These are phyloP conservation scores for Crithidia fasciculata DNA, from an alignment of 208 protist species.

Conservation along the genomic window DNA sequence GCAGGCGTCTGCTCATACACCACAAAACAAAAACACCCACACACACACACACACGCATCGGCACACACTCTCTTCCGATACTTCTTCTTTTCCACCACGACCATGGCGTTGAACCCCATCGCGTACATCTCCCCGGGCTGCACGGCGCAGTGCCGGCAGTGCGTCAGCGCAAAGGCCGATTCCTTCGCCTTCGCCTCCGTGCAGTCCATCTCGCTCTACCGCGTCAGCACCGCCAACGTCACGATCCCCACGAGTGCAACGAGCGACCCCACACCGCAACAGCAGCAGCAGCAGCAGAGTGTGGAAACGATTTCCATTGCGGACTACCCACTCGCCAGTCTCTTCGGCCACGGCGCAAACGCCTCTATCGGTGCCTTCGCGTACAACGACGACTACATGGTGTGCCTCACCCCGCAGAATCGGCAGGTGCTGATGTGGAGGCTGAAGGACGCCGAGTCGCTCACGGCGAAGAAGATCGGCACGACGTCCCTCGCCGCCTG, in stretches of 20 bases:
- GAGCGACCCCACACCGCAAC: conserved; percentile 21
- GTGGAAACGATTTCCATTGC: conserved; percentile 29
- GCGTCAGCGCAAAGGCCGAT: conserved; percentile 56
- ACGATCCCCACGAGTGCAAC: conserved; percentile 22
- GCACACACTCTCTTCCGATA: neutral
- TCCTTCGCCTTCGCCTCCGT: conserved; percentile 68
- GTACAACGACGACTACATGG: conserved; percentile 86
- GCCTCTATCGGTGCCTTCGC: conserved; percentile 67
- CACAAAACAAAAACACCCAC: too few species aligned
- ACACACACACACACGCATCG: neutral
- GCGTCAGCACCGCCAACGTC: conserved; percentile 33
- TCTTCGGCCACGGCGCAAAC: conserved; percentile 61
- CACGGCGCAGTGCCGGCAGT: conserved; percentile 57
- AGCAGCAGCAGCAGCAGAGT: conserved; percentile 21
- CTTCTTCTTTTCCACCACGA: neutral
- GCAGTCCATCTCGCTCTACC: conserved; percentile 67
- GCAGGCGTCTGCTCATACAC: too few species aligned
- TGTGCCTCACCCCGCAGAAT: conserved; percentile 52
- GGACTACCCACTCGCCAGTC: conserved; percentile 55
- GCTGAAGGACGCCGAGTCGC: conserved; percentile 52
- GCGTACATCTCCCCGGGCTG: conserved; percentile 73
- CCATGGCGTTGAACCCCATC: conserved; percentile 75
- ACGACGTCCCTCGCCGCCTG: conserved; percentile 28
- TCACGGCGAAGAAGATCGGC: conserved; percentile 54
- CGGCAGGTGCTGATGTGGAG: conserved; percentile 62